Evolutionary conservation across 2,329 filamentous ascomycete species (phyloP), one percentile per base, ranked within the genome.

Genomic region (Fusarium illudens): DNA sequence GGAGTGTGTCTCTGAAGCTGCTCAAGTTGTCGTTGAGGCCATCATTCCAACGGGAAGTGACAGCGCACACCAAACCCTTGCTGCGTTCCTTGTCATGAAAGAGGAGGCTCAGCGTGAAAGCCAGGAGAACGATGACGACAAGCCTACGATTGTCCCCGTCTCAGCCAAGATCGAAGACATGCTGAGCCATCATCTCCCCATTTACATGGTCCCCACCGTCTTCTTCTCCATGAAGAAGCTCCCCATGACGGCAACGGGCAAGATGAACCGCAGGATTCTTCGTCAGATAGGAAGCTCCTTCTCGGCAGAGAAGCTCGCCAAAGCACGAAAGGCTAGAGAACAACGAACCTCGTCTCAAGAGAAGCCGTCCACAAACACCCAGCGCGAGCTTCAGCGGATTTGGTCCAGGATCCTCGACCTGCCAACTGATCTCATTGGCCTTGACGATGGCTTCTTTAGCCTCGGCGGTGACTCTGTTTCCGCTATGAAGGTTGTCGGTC

Each of bases 401-500:
- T 84, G 82, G 81, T 72, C 74, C 12, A 70, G 75, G 4, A 70
- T 81, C 1, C 74, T 84, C 6, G 70, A 69, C 5, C 61, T 81
- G 5, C 65, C 72, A 2, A 59, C 75, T n/a, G 70, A 77, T 3
- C 61, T 72, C 6, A 80, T 84, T 27, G 77, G 78, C 6, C 62
- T 77, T 4, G 78, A 82, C 4, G 80, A 84, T 66, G 82, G 80
- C 71, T 85, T 86, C 72, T 84, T 85, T 75, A 76, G 76, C 0
- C 77, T 84, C 0, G 83, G 84, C 7, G 84, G 84, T 19, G 82
- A 85, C 69, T 85, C 83, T 1, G 78, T 85, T 3, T 67, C 77
- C 0, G 83, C 83, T 2, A 87, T 85, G 80, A 82, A 79, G 60
- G 70, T 86, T 3, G 83, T 84, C 4, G 78, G 81, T 15, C 77